Evolutionary conservation across 495 filamentous ascomycete genomes (phyloP).

Genomic region (Lasiosphaeriaceae sp.): DNA sequence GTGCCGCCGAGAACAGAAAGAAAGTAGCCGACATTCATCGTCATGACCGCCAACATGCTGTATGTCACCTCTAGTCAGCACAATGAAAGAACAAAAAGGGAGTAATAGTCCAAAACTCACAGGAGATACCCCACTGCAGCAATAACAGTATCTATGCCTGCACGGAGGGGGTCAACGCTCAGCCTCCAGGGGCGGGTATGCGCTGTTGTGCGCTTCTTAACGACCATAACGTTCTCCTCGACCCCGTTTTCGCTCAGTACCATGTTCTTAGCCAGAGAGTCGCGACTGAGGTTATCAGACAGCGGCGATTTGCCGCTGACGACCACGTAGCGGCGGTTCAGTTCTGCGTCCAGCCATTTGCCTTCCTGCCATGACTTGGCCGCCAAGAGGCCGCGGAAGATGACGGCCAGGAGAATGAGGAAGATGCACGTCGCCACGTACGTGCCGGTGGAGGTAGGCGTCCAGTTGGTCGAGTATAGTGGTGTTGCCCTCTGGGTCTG

Average conservation of each 20-base stretch:
- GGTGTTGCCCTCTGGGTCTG: constrained; percentile 60
- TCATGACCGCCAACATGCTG: constrained; percentile 99
- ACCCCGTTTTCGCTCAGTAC: constrained; percentile 63
- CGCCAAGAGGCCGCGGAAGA: constrained; percentile 67
- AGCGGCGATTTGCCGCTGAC: constrained; percentile 61
- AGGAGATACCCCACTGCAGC: constrained; percentile 80
- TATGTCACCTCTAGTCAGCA: constrained; percentile 9
- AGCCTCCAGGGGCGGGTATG: constrained; percentile 68
- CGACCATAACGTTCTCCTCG: constrained; percentile 69
- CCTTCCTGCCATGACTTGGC: constrained; percentile 53
- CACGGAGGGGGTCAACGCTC: constrained; percentile 72
- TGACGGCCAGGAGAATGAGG: constrained; percentile 65
- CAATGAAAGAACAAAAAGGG: not conserved
- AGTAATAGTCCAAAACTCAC: constrained; percentile 51
- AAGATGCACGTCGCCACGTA: constrained; percentile 90
- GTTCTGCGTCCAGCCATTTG: constrained; percentile 56
- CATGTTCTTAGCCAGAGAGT: constrained; percentile 53
- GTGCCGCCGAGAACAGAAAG: constrained; percentile 76
- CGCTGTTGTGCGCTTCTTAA: constrained; percentile 45
- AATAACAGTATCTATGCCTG: constrained; percentile 61
- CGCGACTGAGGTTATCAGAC: constrained; percentile 48
- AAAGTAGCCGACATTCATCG: constrained; percentile 95
- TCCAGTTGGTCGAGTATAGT: constrained; percentile 72
- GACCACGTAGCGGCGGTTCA: constrained; percentile 70
- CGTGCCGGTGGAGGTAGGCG: constrained; percentile 57